These are phyloP conservation scores for Quercus gilva DNA, from an alignment of 306 rosid genomes.

Conservation along the genomic window DNA sequence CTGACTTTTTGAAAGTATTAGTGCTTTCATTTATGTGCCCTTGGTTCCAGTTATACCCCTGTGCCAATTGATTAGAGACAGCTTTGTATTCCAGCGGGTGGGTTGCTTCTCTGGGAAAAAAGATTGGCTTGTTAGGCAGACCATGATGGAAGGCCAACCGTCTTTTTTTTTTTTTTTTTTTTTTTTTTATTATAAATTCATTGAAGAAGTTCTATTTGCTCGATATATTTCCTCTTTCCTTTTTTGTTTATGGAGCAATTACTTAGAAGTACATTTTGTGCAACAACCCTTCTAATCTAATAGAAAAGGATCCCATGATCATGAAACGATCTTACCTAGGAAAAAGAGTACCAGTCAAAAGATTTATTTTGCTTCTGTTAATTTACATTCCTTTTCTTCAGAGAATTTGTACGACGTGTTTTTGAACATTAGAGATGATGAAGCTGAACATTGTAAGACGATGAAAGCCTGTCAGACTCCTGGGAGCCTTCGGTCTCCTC, in stretches of 20 bases:
- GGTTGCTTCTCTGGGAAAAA: too few species aligned
- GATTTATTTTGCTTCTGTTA: not conserved
- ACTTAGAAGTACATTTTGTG: too few species aligned
- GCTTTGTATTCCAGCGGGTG: not conserved
- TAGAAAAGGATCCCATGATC: too few species aligned
- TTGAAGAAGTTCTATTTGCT: too few species aligned
- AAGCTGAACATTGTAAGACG: conserved; percentile 97
- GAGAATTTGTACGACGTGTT: conserved; percentile 88
- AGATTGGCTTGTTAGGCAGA: too few species aligned
- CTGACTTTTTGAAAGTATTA: not conserved
- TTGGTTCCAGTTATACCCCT: not conserved
- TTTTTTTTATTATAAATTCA: too few species aligned
- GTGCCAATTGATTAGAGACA: not conserved
- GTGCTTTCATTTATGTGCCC: conserved; percentile 1
- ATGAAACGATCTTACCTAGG: not conserved
- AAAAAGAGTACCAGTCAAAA: not conserved
- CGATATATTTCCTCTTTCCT: too few species aligned
- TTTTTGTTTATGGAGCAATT: too few species aligned
- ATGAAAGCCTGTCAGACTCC: conserved; percentile 94
- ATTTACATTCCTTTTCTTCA: conserved; percentile 18
- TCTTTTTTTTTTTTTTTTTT: too few species aligned
- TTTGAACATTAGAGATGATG: conserved; percentile 88
- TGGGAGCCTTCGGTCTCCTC: conserved; percentile 93
- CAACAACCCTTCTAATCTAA: too few species aligned
- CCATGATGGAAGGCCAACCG: too few species aligned